phyloP scores from a whole-genome alignment of 331 rosid genomes.

The Prunus yedoensis region DNA sequence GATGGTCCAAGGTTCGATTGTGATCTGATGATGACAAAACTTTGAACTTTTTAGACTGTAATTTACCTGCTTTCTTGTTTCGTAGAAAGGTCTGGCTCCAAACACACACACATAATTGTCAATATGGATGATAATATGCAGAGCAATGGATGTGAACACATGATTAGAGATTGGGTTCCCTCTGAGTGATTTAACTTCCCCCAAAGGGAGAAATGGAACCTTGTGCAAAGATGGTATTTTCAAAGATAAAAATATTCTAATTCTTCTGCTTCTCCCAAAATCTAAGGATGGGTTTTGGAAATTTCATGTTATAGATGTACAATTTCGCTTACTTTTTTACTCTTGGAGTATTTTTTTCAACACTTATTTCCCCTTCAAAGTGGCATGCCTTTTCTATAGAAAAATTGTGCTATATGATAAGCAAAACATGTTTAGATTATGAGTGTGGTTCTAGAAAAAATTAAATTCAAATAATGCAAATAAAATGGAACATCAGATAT shows the following conservation, averaged over 20 bases:
- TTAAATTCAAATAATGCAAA: background rate
- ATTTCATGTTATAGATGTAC: background rate
- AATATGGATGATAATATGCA: conserved; percentile 19
- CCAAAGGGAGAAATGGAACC: conserved; percentile 22
- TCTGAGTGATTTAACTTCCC: conserved; percentile 28
- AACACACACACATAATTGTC: too few species aligned
- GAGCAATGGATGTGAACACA: background rate
- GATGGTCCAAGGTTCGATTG: too few species aligned
- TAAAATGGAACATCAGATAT: background rate
- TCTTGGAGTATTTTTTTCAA: background rate
- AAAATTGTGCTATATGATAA: background rate
- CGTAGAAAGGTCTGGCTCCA: too few species aligned
- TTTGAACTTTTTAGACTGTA: too few species aligned
- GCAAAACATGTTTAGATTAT: background rate
- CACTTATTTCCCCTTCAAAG: conserved; percentile 12
- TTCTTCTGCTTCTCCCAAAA: conserved; percentile 21
- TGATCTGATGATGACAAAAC: too few species aligned
- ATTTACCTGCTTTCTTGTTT: too few species aligned
- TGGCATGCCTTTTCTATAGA: conserved; percentile 5
- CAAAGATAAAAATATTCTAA: conserved; percentile 39
- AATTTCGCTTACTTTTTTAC: conserved; percentile 1
- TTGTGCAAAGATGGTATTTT: conserved; percentile 34
- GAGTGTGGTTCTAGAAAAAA: background rate
- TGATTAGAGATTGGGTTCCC: conserved; percentile 44
- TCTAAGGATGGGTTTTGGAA: background rate